Evolutionary conservation across 208 protist genomes (phyloP), one percentile per base, ranked within the genome.

Genomic region (Leptomonas seymouri): DNA sequence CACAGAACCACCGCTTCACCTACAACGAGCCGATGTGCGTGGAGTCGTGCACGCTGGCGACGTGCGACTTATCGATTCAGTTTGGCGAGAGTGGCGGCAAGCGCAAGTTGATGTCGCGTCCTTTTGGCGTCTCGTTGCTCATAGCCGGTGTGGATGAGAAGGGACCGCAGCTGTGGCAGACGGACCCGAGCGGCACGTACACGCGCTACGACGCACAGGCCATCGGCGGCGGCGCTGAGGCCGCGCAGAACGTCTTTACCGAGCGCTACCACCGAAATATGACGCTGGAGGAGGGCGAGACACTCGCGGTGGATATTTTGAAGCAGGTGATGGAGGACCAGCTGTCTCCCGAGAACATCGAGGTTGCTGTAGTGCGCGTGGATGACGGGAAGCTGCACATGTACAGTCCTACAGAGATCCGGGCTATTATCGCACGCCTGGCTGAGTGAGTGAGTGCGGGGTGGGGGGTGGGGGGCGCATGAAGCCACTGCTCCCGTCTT

Each of bases 261-360:
- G 99, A 99, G 57, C 81, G 97, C 30, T 99, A 99, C 79, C 89
- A 99, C 57, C 97, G 97, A 49, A 93, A 93, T 41, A 98, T 99
- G 91, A 98, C 95, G 9, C 71, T 99, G 18, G 77, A 78, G 48
- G 98, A 99, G 68, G 98, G 97, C 8, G 97, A 99, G 80, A 91
- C 85, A 44, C 81, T 99, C 8, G 96, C 98, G 16, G 76, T 99
- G 27, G 78, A 86, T 8, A 99, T 98, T 50, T 87, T 99, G 36
- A 99, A 99, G 81, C 96, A 99, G 77, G 98, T 99, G 9, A 99
- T 99, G 98, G 98, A 99, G 78, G 98, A 99, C 64, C 97, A 98
- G 72, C 70, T 99, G 21, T 98, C 89, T 42, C 86, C 90, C 42
- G 97, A 86, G 45, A 99, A 99, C 77, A 91, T 99, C 42, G 98